These are phyloP conservation scores for Mycena kentingensis DNA, from an alignment of 768 basidiomycete genomes.

Conservation along the genomic window DNA sequence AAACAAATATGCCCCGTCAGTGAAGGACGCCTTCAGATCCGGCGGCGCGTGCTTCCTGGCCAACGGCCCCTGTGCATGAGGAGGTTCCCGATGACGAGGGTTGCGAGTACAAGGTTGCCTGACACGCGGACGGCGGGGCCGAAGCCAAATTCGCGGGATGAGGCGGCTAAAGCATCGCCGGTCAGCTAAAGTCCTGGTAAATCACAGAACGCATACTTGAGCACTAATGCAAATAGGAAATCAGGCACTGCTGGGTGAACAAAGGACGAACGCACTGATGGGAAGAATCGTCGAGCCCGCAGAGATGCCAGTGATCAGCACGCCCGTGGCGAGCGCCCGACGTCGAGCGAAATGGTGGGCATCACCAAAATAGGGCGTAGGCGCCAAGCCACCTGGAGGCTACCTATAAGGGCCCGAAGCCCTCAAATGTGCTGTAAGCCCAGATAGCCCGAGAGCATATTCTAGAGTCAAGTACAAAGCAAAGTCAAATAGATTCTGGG, in stretches of 20 bases:
- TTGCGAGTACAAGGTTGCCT: not conserved
- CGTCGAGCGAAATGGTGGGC: not conserved
- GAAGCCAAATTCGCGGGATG: slow-evolving; percentile 1
- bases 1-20: slow-evolving; percentile 1
- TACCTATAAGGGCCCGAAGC: too few relatives aligned
- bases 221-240: not conserved
- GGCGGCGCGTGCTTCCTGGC: not conserved
- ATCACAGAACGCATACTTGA: slow-evolving; percentile 1
- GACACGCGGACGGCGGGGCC: not conserved
- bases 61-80: not conserved
- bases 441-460: too few relatives aligned
- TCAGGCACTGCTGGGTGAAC: too few relatives aligned
- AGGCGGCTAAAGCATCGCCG: not conserved
- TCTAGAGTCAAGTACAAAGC: too few relatives aligned
- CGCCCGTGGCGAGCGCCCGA: not conserved
- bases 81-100: not conserved
- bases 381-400: too few relatives aligned
- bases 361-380: too few relatives aligned
- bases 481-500: too few relatives aligned
- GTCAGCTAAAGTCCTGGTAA: not conserved
- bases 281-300: not conserved
- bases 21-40: not conserved
- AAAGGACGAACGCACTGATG: slow-evolving; percentile 1
- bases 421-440: too few relatives aligned
- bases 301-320: not conserved